phyloP scores from a whole-genome alignment of 306 rosid genomes.

The Dryas drummondii region DNA sequence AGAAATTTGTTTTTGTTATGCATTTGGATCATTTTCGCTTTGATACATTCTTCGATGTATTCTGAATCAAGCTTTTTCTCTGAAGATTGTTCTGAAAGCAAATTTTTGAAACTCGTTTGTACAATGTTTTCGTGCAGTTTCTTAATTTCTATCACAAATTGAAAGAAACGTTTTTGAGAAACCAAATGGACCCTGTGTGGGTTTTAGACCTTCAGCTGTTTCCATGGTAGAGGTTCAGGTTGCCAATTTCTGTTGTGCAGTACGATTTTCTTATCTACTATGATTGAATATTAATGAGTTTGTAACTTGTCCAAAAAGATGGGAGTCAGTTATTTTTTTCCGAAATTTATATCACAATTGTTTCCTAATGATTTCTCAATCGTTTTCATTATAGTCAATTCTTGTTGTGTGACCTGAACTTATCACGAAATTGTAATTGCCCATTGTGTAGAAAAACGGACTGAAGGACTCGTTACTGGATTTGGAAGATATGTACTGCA shows the following conservation, averaged over 20 bases:
- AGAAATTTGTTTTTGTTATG: neutral
- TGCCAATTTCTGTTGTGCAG: neutral
- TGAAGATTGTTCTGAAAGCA: neutral
- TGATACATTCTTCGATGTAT: neutral
- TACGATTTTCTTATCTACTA: neutral
- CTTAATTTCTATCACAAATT: neutral
- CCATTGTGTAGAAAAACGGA: constrained; percentile 39
- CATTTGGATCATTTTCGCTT: neutral
- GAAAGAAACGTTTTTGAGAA: neutral
- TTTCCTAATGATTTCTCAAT: neutral
- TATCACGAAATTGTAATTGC: neutral
- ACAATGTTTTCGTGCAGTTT: too few relatives aligned
- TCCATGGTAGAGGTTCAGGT: neutral
- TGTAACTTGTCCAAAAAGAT: neutral
- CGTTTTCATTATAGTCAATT: neutral
- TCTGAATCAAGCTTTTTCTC: too few relatives aligned
- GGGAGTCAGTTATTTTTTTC: neutral
- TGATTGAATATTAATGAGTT: neutral
- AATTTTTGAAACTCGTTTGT: too few relatives aligned
- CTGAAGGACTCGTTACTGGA: constrained; percentile 27
- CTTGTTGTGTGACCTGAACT: neutral
- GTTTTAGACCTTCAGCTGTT: neutral
- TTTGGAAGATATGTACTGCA: constrained; percentile 54
- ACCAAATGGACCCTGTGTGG: neutral
- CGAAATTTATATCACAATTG: neutral